Evolutionary conservation across 2,329 filamentous ascomycete genomes (phyloP).

Genomic region (Penicillium sp.): DNA sequence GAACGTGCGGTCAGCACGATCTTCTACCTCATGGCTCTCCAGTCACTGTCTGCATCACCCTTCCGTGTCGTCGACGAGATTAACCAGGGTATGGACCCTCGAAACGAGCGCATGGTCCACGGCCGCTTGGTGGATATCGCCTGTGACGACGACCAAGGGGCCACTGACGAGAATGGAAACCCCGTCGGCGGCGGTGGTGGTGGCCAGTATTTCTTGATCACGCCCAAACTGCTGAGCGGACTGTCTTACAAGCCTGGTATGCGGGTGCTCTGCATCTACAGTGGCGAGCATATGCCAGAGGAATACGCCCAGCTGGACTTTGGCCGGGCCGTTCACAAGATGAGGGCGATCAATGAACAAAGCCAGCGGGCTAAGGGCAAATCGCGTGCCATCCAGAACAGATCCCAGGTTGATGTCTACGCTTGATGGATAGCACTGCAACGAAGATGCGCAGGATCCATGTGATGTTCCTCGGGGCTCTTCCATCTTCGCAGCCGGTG

Average conservation of each 20-base stretch:
- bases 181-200: constrained; percentile 42
- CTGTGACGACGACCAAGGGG: constrained; percentile 65
- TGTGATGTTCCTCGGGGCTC: too few relatives aligned
- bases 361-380: constrained; percentile 17
- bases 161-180: constrained; percentile 38
- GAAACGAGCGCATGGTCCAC: constrained; percentile 98
- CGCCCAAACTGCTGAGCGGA: constrained; percentile 86
- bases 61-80: constrained; percentile 99
- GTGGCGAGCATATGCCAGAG: constrained; percentile 65
- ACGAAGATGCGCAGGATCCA: neutral
- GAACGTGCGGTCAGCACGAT: constrained; percentile 96
- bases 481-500: neutral
- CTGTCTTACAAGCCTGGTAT: constrained; percentile 87
- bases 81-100: constrained; percentile 98
- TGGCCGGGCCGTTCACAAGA: constrained; percentile 35
- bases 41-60: constrained; percentile 87
- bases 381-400: constrained; percentile 16
- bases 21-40: constrained; percentile 98
- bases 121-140: constrained; percentile 98
- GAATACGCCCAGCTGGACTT: constrained; percentile 43
- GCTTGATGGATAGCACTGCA: constrained; percentile 12
- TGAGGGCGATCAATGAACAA: constrained; percentile 32
- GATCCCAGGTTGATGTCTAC: constrained; percentile 21
- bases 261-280: constrained; percentile 91
- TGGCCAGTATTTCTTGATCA: constrained; percentile 91